phyloP scores from a whole-genome alignment of 2,329 filamentous ascomycete species.

The Fusarium sp. region DNA sequence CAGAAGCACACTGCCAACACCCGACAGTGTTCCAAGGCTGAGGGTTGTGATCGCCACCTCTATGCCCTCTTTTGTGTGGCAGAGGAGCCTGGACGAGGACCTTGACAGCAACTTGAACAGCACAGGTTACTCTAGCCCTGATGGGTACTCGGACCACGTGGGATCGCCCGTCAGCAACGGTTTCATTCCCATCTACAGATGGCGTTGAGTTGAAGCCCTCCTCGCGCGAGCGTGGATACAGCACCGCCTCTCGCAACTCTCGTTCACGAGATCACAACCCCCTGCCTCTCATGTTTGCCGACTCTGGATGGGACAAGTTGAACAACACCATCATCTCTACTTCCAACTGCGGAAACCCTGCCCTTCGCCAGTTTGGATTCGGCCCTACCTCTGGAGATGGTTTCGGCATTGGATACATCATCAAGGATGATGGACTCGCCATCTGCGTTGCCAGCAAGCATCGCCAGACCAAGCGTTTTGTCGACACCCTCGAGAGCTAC shows the following conservation, averaged over 20 bases:
- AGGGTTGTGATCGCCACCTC: conserved; percentile 92
- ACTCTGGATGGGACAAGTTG: conserved; percentile 92
- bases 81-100: conserved; percentile 81
- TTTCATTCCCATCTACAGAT: conserved; percentile 54
- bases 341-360: conserved; percentile 98
- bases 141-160: conserved; percentile 59
- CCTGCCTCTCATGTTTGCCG: conserved; percentile 86
- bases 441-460: conserved; percentile 96
- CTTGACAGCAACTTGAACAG: conserved; percentile 65
- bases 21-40: conserved; percentile 86
- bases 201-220: conserved; percentile 50
- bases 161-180: conserved; percentile 61
- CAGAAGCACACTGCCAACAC: conserved; percentile 85
- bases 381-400: conserved; percentile 94
- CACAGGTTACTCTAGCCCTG: conserved; percentile 75
- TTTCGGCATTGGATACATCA: conserved; percentile 98
- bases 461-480: conserved; percentile 88
- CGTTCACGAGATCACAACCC: conserved; percentile 60
- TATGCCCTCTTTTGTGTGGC: conserved; percentile 96
- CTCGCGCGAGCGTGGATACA: conserved; percentile 64
- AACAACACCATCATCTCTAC: conserved; percentile 96
- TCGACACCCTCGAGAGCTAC: conserved; percentile 91
- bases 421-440: conserved; percentile 82
- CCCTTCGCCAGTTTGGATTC: conserved; percentile 94
- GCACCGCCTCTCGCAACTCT: conserved; percentile 64